These are phyloP conservation scores for Botrytis byssoidea DNA, from an alignment of 2,329 filamentous ascomycete species.

Conservation along the genomic window DNA sequence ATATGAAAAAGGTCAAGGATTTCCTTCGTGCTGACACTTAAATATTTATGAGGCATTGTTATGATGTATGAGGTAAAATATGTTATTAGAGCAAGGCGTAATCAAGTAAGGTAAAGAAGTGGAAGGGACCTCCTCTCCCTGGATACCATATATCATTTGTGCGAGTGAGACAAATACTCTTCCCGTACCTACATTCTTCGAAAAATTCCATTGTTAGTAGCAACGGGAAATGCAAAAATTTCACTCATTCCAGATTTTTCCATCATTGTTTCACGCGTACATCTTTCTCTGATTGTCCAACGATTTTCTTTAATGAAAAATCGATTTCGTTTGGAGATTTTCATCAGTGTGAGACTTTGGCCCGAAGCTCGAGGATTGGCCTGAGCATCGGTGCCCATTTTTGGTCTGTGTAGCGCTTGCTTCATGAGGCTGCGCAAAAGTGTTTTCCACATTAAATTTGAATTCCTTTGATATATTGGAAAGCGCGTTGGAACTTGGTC, in stretches of 20 bases:
- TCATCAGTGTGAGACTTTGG: background rate
- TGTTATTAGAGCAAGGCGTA: background rate
- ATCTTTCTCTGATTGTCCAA: background rate
- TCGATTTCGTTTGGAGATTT: background rate
- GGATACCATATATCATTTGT: background rate
- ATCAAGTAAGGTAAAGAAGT: background rate
- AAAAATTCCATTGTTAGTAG: background rate
- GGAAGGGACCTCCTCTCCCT: background rate
- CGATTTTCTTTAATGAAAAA: background rate
- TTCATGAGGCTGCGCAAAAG: background rate
- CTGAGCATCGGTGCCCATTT: background rate
- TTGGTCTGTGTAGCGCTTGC: background rate
- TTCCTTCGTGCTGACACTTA: background rate
- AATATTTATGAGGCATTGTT: background rate
- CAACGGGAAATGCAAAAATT: background rate
- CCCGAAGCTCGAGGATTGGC: background rate
- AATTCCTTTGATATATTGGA: conserved; percentile 4
- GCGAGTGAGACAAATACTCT: background rate
- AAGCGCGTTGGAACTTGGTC: background rate
- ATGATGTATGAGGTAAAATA: background rate
- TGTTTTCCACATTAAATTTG: background rate
- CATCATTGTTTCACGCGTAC: background rate
- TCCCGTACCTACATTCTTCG: background rate
- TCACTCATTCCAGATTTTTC: background rate
- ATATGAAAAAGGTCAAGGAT: background rate